phyloP scores from a whole-genome alignment of 495 filamentous ascomycete genomes.

The Darksidea phi region DNA sequence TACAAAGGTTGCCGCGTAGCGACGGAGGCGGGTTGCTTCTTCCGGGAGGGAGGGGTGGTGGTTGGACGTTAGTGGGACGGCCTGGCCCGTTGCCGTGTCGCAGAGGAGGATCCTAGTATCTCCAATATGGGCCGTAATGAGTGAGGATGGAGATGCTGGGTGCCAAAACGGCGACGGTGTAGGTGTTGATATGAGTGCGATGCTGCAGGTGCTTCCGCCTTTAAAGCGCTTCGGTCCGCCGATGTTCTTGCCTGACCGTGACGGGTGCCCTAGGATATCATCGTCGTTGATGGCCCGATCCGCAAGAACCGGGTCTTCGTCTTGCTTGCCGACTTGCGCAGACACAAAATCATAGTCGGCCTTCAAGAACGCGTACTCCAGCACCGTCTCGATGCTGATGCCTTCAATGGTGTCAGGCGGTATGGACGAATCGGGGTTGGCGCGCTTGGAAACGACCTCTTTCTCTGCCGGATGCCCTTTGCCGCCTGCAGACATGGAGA shows the following conservation, averaged over 20 bases:
- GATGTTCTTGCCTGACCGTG: conserved; percentile 47
- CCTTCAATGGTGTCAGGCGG: conserved; percentile 36
- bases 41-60: conserved; percentile 86
- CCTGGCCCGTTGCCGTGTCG: conserved; percentile 71
- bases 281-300: conserved; percentile 76
- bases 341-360: conserved; percentile 91
- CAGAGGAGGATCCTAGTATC: conserved; percentile 90
- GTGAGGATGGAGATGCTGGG: conserved; percentile 73
- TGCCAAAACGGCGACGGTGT: conserved; percentile 94
- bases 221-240: conserved; percentile 75
- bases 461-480: conserved; percentile 36
- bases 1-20: conserved; percentile 81
- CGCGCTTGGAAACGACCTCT: conserved; percentile 26
- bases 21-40: conserved; percentile 78
- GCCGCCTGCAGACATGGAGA: conserved; percentile 46
- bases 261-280: conserved; percentile 69
- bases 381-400: conserved; percentile 57
- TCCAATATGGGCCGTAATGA: conserved; percentile 88
- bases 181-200: conserved; percentile 87
- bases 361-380: conserved; percentile 88
- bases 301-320: conserved; percentile 64
- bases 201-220: conserved; percentile 85
- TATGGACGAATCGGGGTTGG: conserved; percentile 31
- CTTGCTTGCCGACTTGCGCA: conserved; percentile 72
- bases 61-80: conserved; percentile 77